phyloP scores from a whole-genome alignment of 148 eudicot species.

The Mesembryanthemum crystallinum region DNA sequence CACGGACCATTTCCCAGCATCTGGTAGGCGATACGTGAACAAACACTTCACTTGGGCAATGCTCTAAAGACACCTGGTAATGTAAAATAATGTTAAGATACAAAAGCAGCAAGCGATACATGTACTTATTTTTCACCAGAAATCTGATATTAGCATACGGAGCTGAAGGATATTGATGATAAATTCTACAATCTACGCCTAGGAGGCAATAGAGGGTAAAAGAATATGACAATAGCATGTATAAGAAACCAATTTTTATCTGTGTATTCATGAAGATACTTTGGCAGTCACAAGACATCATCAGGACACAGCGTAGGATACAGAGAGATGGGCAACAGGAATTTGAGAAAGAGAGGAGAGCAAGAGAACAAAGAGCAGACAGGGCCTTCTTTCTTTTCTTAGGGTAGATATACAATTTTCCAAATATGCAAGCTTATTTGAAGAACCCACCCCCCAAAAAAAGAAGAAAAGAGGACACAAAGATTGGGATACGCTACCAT shows the following conservation, averaged over 20 bases:
- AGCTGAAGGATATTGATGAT: neutral
- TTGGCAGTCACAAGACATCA: neutral
- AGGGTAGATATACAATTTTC: neutral
- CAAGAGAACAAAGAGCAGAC: too few species aligned
- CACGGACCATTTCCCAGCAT: conserved; percentile 95
- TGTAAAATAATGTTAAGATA: neutral
- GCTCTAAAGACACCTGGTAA: conserved; percentile 72
- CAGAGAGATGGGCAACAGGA: too few species aligned
- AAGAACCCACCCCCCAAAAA: too few species aligned
- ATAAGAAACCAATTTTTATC: neutral
- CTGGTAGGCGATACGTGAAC: conserved; percentile 56
- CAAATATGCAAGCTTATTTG: neutral
- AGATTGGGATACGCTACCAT: conserved; percentile 53
- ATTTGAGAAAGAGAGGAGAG: too few species aligned
- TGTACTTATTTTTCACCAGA: conserved; percentile 3
- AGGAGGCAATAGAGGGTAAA: neutral
- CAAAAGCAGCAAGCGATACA: neutral
- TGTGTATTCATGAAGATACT: neutral
- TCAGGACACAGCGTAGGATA: too few species aligned
- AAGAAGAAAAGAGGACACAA: neutral
- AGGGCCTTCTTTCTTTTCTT: too few species aligned
- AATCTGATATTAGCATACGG: neutral
- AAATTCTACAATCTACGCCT: neutral
- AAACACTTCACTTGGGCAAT: conserved; percentile 67
- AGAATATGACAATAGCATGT: neutral